Percentiles rank a stretch among this genome's conserved stretches.
Conservation (phyloP, 176 grass and related monocot species). For the Lolium perenne region DNA sequence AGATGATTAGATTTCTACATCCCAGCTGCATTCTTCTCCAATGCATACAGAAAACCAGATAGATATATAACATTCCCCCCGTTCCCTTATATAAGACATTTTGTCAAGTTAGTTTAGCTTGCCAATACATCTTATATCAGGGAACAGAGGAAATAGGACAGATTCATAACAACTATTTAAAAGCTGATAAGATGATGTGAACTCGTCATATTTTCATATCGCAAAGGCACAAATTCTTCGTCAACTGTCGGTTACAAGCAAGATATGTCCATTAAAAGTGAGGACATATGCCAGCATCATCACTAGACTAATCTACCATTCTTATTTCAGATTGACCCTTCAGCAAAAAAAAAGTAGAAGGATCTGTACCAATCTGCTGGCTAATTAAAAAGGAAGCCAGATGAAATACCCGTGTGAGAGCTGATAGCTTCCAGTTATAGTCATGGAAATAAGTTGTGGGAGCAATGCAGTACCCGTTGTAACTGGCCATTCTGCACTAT, state of each 20-base stretch:
- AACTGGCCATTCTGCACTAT: constrained; percentile 37
- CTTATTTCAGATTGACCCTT: constrained; percentile 68
- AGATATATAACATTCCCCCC: neutral
- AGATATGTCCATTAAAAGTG: constrained; percentile 62
- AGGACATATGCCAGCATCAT: constrained; percentile 57
- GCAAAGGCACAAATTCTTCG: constrained; percentile 40
- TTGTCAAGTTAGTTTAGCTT: too few species aligned
- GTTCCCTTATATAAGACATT: too few species aligned
- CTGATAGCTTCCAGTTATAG: constrained; percentile 34
- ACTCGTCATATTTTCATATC: constrained; percentile 55
- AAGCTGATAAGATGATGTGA: constrained; percentile 41
- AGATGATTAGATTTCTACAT: neutral
- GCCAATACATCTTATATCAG: neutral
- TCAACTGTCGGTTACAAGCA: constrained; percentile 44
- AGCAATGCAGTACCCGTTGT: constrained; percentile 4
- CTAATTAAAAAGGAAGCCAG: constrained; percentile 52
- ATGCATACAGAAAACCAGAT: neutral
- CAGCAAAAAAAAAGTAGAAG: constrained; percentile 54
- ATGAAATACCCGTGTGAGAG: constrained; percentile 19
- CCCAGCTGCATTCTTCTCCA: neutral
- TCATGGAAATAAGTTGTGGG: constrained; percentile 9
- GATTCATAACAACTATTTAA: constrained; percentile 6
- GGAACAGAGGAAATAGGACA: neutral
- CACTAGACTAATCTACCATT: constrained; percentile 53
- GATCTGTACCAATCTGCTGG: constrained; percentile 46